Evolutionary conservation across 176 grass and related monocot species (phyloP), one percentile per base, ranked within the genome.

Genomic region (Oryza longistaminata): DNA sequence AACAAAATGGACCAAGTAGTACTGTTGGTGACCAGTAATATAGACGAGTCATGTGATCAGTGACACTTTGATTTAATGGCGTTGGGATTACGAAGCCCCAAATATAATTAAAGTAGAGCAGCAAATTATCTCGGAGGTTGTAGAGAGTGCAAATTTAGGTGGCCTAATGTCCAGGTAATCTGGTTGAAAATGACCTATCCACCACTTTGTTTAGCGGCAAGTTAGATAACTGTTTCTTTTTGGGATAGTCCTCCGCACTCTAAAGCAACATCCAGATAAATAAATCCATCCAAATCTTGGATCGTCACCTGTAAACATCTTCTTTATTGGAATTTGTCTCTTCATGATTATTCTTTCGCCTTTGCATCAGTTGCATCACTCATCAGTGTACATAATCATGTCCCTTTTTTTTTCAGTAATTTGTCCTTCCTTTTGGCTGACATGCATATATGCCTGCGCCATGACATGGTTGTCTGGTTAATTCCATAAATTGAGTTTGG

Each of bases 251-350:
- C 2, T 39, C 31, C 11, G 66, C 13, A 55, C 82, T 66, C 71
- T 66, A 83, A n/a, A 48, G 42, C 71, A 83, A 66, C 17, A 26
- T 66, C 75, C 42, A 65, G n/a, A 75, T 82, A 27, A 58, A 87
- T 29, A 24, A 74, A 75, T 68, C 61, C 62, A 49, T 29, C 78
- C 62, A 29, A 33, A 82, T 70, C 35, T 35, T 42, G 64, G 17
- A 55, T 40, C 79, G 27, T 81, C 52, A 52, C 58, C 19, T 46
- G 39, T 64, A 61, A 25, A 24, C 19, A 49, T 45, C 71, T 74
- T 61, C 11, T 77, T 70, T 81, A 68, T 33, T 66, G 13, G 40
- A 65, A 73, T 48, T 15, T 73, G 22, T 29, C 43, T 8, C 71
- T 45, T 72, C n/a, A 27, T 14, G 39, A 72, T 16, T 44, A 24